Evolutionary conservation across 2,329 filamentous ascomycete species (phyloP), one percentile per base, ranked within the genome.

Genomic region (Cytospora piceae): DNA sequence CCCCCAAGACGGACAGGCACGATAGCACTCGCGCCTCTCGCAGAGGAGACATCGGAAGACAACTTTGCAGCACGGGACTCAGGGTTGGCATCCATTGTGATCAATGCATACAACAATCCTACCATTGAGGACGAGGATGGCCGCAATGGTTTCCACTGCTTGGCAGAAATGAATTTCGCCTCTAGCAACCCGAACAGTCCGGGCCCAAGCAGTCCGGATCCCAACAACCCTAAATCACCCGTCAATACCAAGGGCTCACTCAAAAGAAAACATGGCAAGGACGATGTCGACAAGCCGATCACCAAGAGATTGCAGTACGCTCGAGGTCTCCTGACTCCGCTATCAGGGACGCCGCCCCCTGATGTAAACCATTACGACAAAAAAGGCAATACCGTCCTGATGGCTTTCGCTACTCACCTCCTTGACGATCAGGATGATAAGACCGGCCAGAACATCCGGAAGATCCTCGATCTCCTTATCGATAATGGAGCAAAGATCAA

Each of bases 101-200:
- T 72, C 9, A 73, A 72, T 2, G 76, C 77, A 3, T 70, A 74
- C 57, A 71, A 68, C 20, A 71, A 77, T 52, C 73, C 78, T 0
- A 69, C 61, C 8, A 61, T 72, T 20, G 80, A 83, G 68, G 81
- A 84, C 68, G 49, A 73, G 1, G 72, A 80, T 6, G 85, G 85
- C 6, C 81, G 83, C 27, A 87, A 87, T 67, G 84, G 81, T 11
- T 76, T 87, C 20, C 85, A 87, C 69, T 86, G 83, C 67, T 80
- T 87, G n/a, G 85, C 85, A 2, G 80, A 82, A 66, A 83, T 81
- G 8, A 80, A 80, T n/a, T 73, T 86, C 1, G 79, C 79, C 68
- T 27, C 31, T 31, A 67, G 66, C 51, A 60, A 9, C 9, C 66
- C 63, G 6, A 60, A 29, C 32, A 67, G 63, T 34, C 63, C 66